Conservation (phyloP, 1,139 yeast genomes). For the Sugiyamaella castrensis region DNA sequence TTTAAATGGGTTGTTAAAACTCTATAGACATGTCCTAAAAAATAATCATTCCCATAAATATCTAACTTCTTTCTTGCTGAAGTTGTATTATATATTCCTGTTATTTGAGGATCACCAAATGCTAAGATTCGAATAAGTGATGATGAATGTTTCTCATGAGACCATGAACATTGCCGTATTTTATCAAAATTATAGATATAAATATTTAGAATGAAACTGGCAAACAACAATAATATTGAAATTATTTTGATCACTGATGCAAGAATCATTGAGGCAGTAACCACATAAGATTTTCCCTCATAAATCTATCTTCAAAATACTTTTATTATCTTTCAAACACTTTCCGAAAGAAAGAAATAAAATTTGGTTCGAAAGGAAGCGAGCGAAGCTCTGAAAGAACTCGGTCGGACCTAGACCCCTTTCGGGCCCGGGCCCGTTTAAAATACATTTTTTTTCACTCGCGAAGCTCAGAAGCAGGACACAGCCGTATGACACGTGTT, state of each 20-base stretch:
- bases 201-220: conserved; percentile 16
- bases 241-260: neutral
- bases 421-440: too few species aligned
- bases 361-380: too few species aligned
- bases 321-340: too few species aligned
- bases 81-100: conserved; percentile 74
- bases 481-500: too few species aligned
- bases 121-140: conserved; percentile 46
- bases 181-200: conserved; percentile 26
- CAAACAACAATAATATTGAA: conserved; percentile 2
- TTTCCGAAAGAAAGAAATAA: too few species aligned
- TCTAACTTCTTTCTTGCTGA: conserved; percentile 76
- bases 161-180: conserved; percentile 33
- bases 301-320: too few species aligned
- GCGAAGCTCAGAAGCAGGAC: too few species aligned
- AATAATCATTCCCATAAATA: conserved; percentile 83
- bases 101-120: conserved; percentile 95
- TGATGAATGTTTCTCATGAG: conserved; percentile 8
- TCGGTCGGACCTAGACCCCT: too few species aligned
- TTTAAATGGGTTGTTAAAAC: conserved; percentile 58
- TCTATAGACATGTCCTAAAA: conserved; percentile 74
- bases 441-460: too few species aligned
- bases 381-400: too few species aligned
- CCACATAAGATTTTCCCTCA: too few species aligned
- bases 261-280: too few species aligned